Conservation (phyloP, 176 grass and related monocot species). For the Aegilops tauschii region DNA sequence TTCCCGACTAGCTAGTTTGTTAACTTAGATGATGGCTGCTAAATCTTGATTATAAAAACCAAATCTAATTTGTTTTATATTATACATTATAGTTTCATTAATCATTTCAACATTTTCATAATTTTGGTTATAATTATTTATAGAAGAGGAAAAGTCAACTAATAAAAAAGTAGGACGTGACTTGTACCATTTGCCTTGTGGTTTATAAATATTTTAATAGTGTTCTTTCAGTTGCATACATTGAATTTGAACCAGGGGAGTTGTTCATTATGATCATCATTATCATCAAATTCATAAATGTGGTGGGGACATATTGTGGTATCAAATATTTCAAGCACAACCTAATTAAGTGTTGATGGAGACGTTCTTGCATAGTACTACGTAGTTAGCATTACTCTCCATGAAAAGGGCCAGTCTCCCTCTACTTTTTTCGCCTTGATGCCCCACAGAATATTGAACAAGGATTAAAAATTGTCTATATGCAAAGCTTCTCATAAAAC, state of each 20-base stretch:
- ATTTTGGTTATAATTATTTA: not conserved
- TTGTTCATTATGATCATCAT: not conserved
- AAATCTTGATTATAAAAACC: not conserved
- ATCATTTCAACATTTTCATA: not conserved
- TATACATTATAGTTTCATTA: not conserved
- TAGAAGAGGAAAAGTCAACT: not conserved
- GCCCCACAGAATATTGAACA: slow-evolving; percentile 50
- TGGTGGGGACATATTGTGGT: not conserved
- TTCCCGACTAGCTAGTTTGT: not conserved
- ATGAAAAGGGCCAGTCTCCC: not conserved
- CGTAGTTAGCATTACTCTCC: not conserved
- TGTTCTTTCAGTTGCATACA: not conserved
- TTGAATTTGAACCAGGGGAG: not conserved
- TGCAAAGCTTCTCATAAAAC: slow-evolving; percentile 43
- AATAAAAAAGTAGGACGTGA: not conserved
- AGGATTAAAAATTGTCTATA: not conserved
- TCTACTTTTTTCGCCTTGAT: slow-evolving; percentile 8
- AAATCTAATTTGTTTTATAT: not conserved
- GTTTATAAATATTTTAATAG: not conserved
- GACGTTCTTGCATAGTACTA: not conserved
- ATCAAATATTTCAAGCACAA: slow-evolving; percentile 2
- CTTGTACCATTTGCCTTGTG: not conserved
- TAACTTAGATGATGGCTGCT: not conserved
- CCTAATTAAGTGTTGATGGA: not conserved
- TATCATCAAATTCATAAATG: not conserved